phyloP scores from a whole-genome alignment of 345 rosid genomes.

The Excoecaria cochinchinensis region DNA sequence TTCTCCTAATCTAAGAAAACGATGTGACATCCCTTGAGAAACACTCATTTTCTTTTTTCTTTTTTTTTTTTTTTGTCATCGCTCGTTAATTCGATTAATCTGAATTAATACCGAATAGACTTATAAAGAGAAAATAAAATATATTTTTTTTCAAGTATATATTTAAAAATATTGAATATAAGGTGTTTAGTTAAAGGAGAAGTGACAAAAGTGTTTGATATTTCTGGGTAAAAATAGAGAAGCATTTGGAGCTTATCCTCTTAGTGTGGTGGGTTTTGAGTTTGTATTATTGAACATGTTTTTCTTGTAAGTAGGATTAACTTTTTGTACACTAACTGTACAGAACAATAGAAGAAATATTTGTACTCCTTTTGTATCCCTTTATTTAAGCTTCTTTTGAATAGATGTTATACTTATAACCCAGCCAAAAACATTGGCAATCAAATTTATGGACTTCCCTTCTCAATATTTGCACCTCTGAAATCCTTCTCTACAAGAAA shows the following conservation, averaged over 20 bases:
- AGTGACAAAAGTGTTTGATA: too few relatives aligned
- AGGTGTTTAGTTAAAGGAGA: too few relatives aligned
- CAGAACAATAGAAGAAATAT: neutral
- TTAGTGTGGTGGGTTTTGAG: neutral
- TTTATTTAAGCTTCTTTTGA: slow-evolving; percentile 4
- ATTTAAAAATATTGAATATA: too few relatives aligned
- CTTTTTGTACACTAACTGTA: neutral
- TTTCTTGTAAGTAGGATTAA: neutral
- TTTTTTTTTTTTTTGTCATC: too few relatives aligned
- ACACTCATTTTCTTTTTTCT: too few relatives aligned
- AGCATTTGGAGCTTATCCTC: neutral
- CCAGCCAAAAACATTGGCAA: slow-evolving; percentile 19
- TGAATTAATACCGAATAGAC: too few relatives aligned
- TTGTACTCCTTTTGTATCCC: neutral
- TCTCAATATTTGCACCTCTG: slow-evolving; percentile 18
- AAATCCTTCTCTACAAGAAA: slow-evolving; percentile 17
- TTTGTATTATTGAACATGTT: neutral
- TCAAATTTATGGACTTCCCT: slow-evolving; percentile 21
- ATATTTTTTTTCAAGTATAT: too few relatives aligned
- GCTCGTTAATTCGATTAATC: too few relatives aligned
- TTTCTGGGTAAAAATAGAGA: neutral
- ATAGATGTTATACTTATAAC: slow-evolving; percentile 5
- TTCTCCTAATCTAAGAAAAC: too few relatives aligned
- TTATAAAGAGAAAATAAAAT: too few relatives aligned
- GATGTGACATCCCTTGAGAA: too few relatives aligned